Percentiles rank a stretch among this genome's conserved stretches.
These are phyloP conservation scores for Rhizopogon vulgaris DNA, from an alignment of 768 basidiomycete species.

Conservation along the genomic window DNA sequence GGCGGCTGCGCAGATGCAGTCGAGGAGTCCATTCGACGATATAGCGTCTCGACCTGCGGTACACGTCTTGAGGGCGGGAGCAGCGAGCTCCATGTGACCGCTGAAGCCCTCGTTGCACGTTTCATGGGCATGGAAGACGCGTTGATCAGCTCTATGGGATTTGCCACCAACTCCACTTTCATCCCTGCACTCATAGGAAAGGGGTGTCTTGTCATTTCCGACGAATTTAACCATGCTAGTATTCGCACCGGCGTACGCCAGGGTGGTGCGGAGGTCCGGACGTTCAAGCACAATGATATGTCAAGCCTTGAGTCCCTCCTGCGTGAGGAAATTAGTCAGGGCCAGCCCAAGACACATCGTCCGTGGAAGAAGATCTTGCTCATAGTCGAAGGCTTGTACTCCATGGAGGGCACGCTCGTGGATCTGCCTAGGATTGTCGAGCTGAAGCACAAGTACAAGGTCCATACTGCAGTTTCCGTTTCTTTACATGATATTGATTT, in stretches of 20 bases:
- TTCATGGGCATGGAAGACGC: constrained; percentile 91
- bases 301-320: constrained; percentile 70
- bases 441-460: constrained; percentile 94
- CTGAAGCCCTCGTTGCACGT: constrained; percentile 82
- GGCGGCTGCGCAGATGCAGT: constrained; percentile 95
- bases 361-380: constrained; percentile 98
- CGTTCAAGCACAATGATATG: constrained; percentile 99
- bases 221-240: constrained; percentile 93
- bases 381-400: constrained; percentile 92
- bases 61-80: constrained; percentile 81
- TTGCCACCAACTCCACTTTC: constrained; percentile 89
- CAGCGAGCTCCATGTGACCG: constrained; percentile 74
- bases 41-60: constrained; percentile 76
- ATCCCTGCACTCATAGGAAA: constrained; percentile 89
- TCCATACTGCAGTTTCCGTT: constrained; percentile 24
- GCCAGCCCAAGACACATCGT: constrained; percentile 95
- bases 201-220: constrained; percentile 92
- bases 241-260: constrained; percentile 90
- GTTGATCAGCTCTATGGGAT: constrained; percentile 90
- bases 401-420: constrained; percentile 94
- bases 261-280: constrained; percentile 81
- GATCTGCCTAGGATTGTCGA: constrained; percentile 79
- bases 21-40: constrained; percentile 73
- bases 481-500: constrained; percentile 27
- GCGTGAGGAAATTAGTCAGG: constrained; percentile 91